Percentiles rank a stretch among this genome's conserved stretches.
Evolutionary conservation across 441 rosid species (phyloP).

Genomic region (Croton setiger): DNA sequence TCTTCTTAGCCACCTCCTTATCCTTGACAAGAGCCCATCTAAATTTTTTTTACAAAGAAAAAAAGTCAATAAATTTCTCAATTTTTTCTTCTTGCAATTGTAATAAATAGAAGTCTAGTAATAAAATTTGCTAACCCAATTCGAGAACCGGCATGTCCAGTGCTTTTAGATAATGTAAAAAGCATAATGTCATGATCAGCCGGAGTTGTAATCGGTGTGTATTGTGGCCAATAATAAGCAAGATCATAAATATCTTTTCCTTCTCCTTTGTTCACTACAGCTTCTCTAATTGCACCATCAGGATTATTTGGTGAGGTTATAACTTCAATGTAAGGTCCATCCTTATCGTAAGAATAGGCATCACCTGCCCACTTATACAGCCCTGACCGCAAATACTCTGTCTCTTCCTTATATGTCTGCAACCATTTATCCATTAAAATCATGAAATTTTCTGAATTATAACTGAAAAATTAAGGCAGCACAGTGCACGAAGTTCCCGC

Average conservation of each 20-base stretch:
- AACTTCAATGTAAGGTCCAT: constrained; percentile 61
- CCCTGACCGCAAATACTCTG: constrained; percentile 42
- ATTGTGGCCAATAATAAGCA: constrained; percentile 92
- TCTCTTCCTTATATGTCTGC: constrained; percentile 60
- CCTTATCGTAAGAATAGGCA: constrained; percentile 43
- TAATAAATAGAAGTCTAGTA: background rate
- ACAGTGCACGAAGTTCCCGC: too few relatives aligned
- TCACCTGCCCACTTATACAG: constrained; percentile 85
- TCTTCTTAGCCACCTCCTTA: constrained; percentile 57
- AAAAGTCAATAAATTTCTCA: too few relatives aligned
- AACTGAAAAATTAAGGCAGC: too few relatives aligned
- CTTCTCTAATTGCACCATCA: constrained; percentile 56
- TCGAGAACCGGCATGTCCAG: constrained; percentile 93
- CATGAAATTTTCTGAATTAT: background rate
- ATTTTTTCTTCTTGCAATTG: too few relatives aligned
- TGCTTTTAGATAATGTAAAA: constrained; percentile 83
- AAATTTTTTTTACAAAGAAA: too few relatives aligned
- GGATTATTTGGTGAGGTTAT: constrained; percentile 84
- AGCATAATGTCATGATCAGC: constrained; percentile 76
- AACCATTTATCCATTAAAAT: background rate
- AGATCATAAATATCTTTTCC: constrained; percentile 72
- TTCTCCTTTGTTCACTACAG: constrained; percentile 50
- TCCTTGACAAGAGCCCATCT: constrained; percentile 86
- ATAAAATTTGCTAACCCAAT: constrained; percentile 53
- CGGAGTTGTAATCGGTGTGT: constrained; percentile 54